These are phyloP conservation scores for Tylopilus felleus DNA, from an alignment of 768 basidiomycete species.

Conservation along the genomic window DNA sequence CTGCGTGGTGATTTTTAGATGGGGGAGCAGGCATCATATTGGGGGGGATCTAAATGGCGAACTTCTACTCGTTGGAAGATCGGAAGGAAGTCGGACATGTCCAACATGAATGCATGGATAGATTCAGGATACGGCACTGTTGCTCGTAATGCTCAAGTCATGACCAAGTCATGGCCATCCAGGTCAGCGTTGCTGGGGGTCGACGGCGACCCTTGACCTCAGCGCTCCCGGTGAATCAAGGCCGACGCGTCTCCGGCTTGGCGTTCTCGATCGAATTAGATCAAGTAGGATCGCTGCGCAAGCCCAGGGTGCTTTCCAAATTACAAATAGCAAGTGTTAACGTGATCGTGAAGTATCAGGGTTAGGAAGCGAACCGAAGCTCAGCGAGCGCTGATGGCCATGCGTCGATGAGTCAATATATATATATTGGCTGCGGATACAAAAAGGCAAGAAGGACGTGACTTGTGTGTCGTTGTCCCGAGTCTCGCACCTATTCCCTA, in stretches of 20 bases:
- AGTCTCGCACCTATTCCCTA: not conserved
- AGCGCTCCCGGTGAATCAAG: not conserved
- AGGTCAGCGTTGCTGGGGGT: not conserved
- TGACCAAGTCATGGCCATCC: not conserved
- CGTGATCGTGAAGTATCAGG: not conserved
- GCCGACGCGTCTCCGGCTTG: not conserved
- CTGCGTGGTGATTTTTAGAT: not conserved
- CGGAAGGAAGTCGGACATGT: not conserved
- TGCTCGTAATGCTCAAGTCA: not conserved
- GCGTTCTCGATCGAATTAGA: not conserved
- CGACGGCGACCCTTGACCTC: not conserved
- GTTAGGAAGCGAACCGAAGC: not conserved
- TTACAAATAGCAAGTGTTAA: constrained; percentile 1
- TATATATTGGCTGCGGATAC: constrained; percentile 5
- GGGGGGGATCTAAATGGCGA: not conserved
- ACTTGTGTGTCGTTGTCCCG: not conserved
- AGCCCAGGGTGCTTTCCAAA: constrained; percentile 1
- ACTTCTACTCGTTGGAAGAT: not conserved
- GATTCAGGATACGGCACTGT: not conserved
- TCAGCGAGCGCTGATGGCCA: not conserved
- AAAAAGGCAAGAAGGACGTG: constrained; percentile 4
- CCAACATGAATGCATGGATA: not conserved
- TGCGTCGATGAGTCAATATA: not conserved
- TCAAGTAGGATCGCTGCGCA: not conserved
- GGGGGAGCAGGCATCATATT: no score